A percentile compares a stretch with the other conserved stretches of the same genome.
Evolutionary conservation across 2,329 filamentous ascomycete genomes (phyloP).

Genomic region (Penicillium sp.): DNA sequence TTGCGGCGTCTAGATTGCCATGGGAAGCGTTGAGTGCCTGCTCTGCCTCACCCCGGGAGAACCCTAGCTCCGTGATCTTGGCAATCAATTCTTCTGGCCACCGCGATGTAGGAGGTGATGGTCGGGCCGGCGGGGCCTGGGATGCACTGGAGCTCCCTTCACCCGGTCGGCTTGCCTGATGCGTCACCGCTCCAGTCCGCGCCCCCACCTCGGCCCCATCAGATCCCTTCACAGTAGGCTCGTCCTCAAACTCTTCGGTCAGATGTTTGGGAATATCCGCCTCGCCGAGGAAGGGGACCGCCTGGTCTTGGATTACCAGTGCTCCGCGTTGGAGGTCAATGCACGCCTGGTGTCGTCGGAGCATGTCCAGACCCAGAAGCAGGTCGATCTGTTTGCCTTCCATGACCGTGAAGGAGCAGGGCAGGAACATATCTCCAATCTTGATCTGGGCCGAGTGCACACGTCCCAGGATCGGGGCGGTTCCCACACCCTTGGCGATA

Average conservation of each 20-base stretch:
- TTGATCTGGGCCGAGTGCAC: constrained; percentile 95
- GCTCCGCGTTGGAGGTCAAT: constrained; percentile 85
- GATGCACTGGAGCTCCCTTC: not conserved
- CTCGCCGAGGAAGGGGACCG: constrained; percentile 88
- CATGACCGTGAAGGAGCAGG: constrained; percentile 98
- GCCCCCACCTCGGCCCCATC: constrained; percentile 87
- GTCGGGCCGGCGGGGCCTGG: not conserved
- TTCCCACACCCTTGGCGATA: constrained; percentile 90
- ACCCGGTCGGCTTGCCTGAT: constrained; percentile 26
- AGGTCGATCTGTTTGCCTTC: constrained; percentile 96
- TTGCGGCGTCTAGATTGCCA: constrained; percentile 87
- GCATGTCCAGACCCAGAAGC: constrained; percentile 90
- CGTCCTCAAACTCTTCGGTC: constrained; percentile 69
- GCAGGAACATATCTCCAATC: constrained; percentile 81
- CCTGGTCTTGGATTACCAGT: constrained; percentile 82
- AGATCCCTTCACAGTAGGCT: constrained; percentile 81
- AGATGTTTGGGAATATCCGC: constrained; percentile 87
- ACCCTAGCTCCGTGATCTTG: constrained; percentile 75
- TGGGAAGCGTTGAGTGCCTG: constrained; percentile 78
- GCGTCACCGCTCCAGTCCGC: constrained; percentile 67
- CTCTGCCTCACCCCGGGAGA: constrained; percentile 72
- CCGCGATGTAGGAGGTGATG: constrained; percentile 26
- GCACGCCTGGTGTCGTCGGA: constrained; percentile 90
- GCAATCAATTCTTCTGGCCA: constrained; percentile 68
- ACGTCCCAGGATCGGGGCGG: constrained; percentile 88